Evolutionary conservation across 2,329 filamentous ascomycete species (phyloP), one percentile per base, ranked within the genome.

Genomic region (Colletotrichum neosansevieriae): DNA sequence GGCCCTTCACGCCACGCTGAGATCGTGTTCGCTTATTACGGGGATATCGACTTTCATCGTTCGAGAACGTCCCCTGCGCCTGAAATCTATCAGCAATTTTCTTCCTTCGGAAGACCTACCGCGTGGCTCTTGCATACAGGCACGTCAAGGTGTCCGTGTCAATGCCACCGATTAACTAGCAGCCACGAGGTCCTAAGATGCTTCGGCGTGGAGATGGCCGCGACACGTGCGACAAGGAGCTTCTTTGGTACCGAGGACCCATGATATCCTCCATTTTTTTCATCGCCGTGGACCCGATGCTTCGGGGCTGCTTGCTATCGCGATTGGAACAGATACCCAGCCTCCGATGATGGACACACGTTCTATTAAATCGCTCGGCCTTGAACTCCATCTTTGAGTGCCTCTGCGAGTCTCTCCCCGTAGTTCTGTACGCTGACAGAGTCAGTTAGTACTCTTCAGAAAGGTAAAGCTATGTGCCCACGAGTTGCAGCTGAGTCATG

Each of bases 21-120:
- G 1, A 60, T 54, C 36, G 56, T 60, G 56, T 60, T 47, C 63
- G 40, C 63, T 65, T 45, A 47, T 38, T 47, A 29, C 62, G 36
- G 56, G 51, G 17, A 47, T 17, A 51, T 36, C 19, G 42, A 21
- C 21, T 21, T 21, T 3, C 21, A 21, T 21, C 21, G 21, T 21
- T 21, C 2, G 21, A 21, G 21, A 3, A 21, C 21, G 21, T 12
- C 17, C 47, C 60, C 15, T 24, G 61, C 54, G 32, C 38, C 19
- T 58, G 19, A 53, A 36, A 63, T 32, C 6, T 36, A 15, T 44
- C 34, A 42, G 17, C 9, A 29, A 13, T 15, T 13, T n/a, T 19
- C 15, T 15, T 32, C 47, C n/a, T 15, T 51, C 21, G 12, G 17
- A 34, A n/a, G n/a, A n/a, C n/a, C n/a, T n/a, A n/a, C n/a, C n/a